Evolutionary conservation across 2,329 filamentous ascomycete genomes (phyloP), one percentile per base, ranked within the genome.

Genomic region (Tolypocladium pustulatum): DNA sequence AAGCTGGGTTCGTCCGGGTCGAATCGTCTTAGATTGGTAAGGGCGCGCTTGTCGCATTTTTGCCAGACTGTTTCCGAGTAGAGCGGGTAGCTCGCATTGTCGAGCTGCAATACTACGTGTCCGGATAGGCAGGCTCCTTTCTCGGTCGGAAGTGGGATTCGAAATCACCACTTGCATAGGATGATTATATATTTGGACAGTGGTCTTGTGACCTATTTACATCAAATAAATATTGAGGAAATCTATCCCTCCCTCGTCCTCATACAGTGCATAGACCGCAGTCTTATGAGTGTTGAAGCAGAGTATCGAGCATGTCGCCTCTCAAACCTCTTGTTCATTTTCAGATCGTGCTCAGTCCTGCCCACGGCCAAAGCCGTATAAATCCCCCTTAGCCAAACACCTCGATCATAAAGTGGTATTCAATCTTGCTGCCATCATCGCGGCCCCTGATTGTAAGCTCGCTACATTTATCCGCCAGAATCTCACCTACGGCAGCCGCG

Each of bases 321-420:
- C 3, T 40, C 17, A 15, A 40, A 40, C 37, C 38, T n/a, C 38
- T 3, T 9, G 2, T n/a, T 41, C 38, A 20, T 41, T 41, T 4
- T 10, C 38, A 9, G 38, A 3, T 10, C 20, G 20, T n/a, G 20
- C 38, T 9, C 20, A 41, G 2, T 41, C 38, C 38, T n/a, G 20
- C 38, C 38, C 7, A 20, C 15, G 17, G n/a, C 20, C 38, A 41
- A 20, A 10, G 20, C 20, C 2, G 15, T 15, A 17, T 17, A 0
- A 76, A 22, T 43, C 40, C 7, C 9, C 15, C 40, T 43, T 13
- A 79, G 3, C 75, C 78, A 70, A 84, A 84, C 0, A 83, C 79
- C 63, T 83, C 81, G 58, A 81, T 81, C 75, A 81, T 79, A 57
- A 84, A 84, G 57, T 80, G 73, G 66, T 84, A 84, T 65, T 81